Evolutionary conservation across 164 flowering plant genomes (phyloP).

Genomic region (Umbilicus rupestris): DNA sequence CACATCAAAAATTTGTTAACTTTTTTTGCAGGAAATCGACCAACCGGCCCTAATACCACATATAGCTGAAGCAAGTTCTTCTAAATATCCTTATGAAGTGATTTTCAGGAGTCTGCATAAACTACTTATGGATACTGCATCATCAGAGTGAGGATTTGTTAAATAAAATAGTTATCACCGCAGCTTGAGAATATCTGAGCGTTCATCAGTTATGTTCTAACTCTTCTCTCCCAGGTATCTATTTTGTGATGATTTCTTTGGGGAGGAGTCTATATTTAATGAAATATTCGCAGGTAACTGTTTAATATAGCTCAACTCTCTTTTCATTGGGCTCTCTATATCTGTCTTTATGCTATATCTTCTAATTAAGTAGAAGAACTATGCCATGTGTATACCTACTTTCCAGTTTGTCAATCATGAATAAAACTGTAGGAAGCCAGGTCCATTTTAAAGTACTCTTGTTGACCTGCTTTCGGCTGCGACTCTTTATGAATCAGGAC

Average conservation of each 20-base stretch:
- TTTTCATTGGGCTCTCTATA: neutral
- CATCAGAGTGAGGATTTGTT: slow-evolving; percentile 67
- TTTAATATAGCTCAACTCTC: neutral
- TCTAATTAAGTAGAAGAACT: neutral
- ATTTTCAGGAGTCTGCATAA: slow-evolving; percentile 96
- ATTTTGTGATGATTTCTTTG: slow-evolving; percentile 93
- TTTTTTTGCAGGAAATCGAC: slow-evolving; percentile 68
- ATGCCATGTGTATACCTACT: neutral
- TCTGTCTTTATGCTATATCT: neutral
- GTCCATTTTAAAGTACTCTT: neutral
- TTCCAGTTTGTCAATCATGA: neutral
- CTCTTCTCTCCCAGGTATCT: slow-evolving; percentile 48
- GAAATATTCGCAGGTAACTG: slow-evolving; percentile 86
- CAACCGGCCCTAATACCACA: slow-evolving; percentile 97
- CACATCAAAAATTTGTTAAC: neutral
- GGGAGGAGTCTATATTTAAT: slow-evolving; percentile 77
- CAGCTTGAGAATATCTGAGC: neutral
- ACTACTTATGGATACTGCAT: slow-evolving; percentile 96
- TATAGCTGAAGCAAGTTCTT: slow-evolving; percentile 94
- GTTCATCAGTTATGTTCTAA: neutral
- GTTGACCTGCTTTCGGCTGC: neutral
- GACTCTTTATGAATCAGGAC: slow-evolving; percentile 44
- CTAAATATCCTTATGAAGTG: slow-evolving; percentile 92
- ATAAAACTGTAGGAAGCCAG: neutral
- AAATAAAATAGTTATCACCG: neutral